Conservation (phyloP, 768 basidiomycete genomes). For the Lyophyllum decastes region DNA sequence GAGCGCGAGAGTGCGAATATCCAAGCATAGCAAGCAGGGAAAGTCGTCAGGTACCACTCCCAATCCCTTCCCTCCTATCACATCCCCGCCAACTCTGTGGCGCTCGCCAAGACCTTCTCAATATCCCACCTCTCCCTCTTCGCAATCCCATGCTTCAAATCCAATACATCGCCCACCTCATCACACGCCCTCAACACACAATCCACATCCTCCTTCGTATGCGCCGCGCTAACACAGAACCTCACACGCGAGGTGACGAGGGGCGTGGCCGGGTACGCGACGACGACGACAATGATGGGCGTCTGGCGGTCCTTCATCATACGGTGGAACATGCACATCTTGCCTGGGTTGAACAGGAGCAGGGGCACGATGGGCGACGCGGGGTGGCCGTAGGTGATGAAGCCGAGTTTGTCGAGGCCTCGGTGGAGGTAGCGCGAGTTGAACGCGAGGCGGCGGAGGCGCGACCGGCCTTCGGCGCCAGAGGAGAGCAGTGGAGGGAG, state of each 20-base stretch:
- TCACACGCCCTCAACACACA: conserved; percentile 82
- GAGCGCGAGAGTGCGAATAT: background rate
- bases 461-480: conserved; percentile 80
- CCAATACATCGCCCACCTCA: conserved; percentile 87
- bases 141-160: conserved; percentile 76
- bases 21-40: background rate
- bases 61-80: background rate
- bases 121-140: conserved; percentile 71
- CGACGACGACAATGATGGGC: conserved; percentile 87
- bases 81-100: conserved; percentile 63
- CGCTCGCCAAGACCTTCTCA: conserved; percentile 69
- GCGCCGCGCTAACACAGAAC: conserved; percentile 92
- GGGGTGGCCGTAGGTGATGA: conserved; percentile 93
- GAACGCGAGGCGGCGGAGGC: conserved; percentile 89
- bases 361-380: conserved; percentile 94
- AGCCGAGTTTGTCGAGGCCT: conserved; percentile 87
- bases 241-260: conserved; percentile 86
- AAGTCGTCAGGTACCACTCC: no score
- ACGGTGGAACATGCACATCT: conserved; percentile 89
- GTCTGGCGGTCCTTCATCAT: conserved; percentile 82
- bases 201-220: conserved; percentile 98
- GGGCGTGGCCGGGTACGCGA: conserved; percentile 89
- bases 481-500: conserved; percentile 75
- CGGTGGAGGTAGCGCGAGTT: conserved; percentile 91
- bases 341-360: conserved; percentile 89